A percentile compares a stretch with the other conserved stretches of the same genome.
These are phyloP conservation scores for Mortierella claussenii DNA, from an alignment of 192 early-diverging fungal genomes.

Conservation along the genomic window DNA sequence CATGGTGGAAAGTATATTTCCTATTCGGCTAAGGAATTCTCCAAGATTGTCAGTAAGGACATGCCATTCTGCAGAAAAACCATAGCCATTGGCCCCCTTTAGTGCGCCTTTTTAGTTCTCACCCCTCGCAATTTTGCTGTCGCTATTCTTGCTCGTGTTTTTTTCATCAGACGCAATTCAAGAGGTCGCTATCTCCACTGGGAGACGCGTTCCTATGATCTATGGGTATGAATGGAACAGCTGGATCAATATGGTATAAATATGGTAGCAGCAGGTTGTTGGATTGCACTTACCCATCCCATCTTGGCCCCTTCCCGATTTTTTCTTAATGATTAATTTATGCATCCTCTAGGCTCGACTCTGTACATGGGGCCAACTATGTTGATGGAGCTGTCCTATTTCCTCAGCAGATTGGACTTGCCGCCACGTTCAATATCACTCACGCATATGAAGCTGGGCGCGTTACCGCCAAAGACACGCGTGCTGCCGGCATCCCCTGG, in stretches of 20 bases:
- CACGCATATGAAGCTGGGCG: slow-evolving; percentile 66
- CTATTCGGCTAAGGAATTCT: slow-evolving; percentile 61
- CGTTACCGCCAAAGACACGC: slow-evolving; percentile 71
- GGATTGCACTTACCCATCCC: no score
- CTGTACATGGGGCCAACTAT: slow-evolving; percentile 74
- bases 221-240: slow-evolving; percentile 67
- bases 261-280: no score
- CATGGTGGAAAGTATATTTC: slow-evolving; percentile 57
- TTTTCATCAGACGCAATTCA: slow-evolving; percentile 59
- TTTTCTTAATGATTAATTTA: background rate
- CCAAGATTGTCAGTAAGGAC: slow-evolving; percentile 50
- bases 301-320: no score
- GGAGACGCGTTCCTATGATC: slow-evolving; percentile 65
- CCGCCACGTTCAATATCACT: slow-evolving; percentile 69
- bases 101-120: no score
- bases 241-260: no score
- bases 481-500: slow-evolving; percentile 73
- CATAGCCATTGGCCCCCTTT: no score
- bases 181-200: slow-evolving; percentile 59
- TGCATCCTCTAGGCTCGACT: slow-evolving; percentile 66
- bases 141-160: no score
- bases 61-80: background rate
- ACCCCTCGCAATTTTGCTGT: no score
- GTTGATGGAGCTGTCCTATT: slow-evolving; percentile 68
- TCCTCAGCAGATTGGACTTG: slow-evolving; percentile 66